Evolutionary conservation across 1,139 yeast genomes (phyloP), one percentile per base, ranked within the genome.

Genomic region (Kodamaea suecica): DNA sequence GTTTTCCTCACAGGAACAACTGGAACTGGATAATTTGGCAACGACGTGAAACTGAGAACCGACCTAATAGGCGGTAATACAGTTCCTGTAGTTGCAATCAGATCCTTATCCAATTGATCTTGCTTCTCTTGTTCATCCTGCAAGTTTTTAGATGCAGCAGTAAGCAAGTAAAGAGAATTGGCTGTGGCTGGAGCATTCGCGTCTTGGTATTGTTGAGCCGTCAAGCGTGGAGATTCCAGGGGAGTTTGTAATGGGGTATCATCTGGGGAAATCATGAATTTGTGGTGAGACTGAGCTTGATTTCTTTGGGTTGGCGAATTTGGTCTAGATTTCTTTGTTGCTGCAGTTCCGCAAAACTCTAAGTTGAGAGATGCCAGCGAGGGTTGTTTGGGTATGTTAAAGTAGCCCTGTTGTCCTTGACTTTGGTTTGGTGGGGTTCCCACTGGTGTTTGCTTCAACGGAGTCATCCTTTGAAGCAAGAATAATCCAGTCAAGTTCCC

Each of bases 171-270:
- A 25, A 48, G 40, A 5, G 50, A 47, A 21, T 39, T 42, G 17
- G 34, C 16, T 11, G 33, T 27, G 17, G 25, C 33, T 13, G 35
- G 38, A 11, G 8, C 11, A 11, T 11, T 20, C n/a, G 20, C 33
- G 4, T 33, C 31, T 10, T 21, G 29, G 30, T 28, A 30, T 23
- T 31, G 7, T 23, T 48, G 49, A 2, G 71, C 63, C 27, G 50
- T 57, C 41, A 67, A 52, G 31, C 58, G 68, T 4, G 75, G 75
- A 23, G 71, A 62, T 36, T 67, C 72, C 17, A 59, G 53, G n/a
- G 75, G 75, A 0, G 75, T 68, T 39, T 63, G 69, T 24, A 63
- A 47, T 7, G 72, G 72, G 3, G 72, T 65, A 13, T 64, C 70
- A 35, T 51, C 53, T 3, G 72, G 72, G 9, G 66, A 53, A 15